Base-by-base conservation (phyloP, 2,329 filamentous ascomycete genomes). In the Orbilia quercus region DNA sequence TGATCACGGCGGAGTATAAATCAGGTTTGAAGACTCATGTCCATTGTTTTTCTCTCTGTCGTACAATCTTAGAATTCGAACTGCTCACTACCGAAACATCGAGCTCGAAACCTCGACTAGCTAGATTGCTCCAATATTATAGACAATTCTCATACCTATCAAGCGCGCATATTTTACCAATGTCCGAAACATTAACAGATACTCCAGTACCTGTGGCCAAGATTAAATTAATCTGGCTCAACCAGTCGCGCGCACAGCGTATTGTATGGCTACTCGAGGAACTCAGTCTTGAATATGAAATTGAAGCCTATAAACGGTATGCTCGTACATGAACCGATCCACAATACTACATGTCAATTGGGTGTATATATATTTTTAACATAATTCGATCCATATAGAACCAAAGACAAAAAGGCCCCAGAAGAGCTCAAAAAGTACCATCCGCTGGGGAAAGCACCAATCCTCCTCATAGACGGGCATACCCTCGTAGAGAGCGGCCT, bases 231-330 rank as follows among this genome's bases (percentile, higher is more conserved):
- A 65, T n/a, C 76, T 96, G 92, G 92, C 89, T 96, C 73, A 87
- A 94, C 77, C 84, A 90, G 77, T 96, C 92, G 64, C 90, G 92
- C 76, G 88, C 91, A 11, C 91, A 96, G 80, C 88, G 91, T 75
- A 90, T 94, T 69, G 83, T 95, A 47, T 96, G 91, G 91, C 88
- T 96, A 5, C 86, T 96, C 45, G 91, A 95, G 80, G 91, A 94
- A 80, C 88, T 95, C 74, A 85, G 90, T 45, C 81, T 96, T 34
- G 85, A 89, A 25, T 96, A 96, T 81, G 87, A 93, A 74, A 82
- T 97, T 67, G 87, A 94, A 78, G 85, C 90, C 60, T 95, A 90
- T 84, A 91, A 91, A 80, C 89, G 93, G 67, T 72, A 54, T 34
- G 9, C 18, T 23, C 44, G 4, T 31, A 18, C 25, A 36, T 12